Conservation (phyloP, 2,329 filamentous ascomycete species). For the Mariannaea elegans region DNA sequence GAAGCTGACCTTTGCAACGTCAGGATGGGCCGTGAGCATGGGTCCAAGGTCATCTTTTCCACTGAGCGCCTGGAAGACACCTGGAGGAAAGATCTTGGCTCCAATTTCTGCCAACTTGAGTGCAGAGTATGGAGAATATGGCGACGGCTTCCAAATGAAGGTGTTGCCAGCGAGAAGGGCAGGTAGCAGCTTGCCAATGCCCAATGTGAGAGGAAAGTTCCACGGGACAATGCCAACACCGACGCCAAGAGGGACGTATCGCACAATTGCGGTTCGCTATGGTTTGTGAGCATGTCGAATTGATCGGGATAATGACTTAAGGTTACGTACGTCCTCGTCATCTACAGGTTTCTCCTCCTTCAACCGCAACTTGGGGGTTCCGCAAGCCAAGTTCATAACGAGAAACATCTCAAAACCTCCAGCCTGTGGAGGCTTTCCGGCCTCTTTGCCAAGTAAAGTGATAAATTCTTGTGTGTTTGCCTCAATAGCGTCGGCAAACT, state of each 20-base stretch:
- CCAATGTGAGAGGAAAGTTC: constrained; percentile 34
- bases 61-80: constrained; percentile 68
- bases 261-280: constrained; percentile 23
- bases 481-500: constrained; percentile 41
- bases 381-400: constrained; percentile 10
- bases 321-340: constrained; percentile 18
- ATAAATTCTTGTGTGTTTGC: constrained; percentile 33
- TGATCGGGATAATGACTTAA: not conserved
- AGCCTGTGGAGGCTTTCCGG: constrained; percentile 36
- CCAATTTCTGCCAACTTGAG: constrained; percentile 69
- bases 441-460: constrained; percentile 34
- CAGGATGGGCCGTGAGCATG: constrained; percentile 65
- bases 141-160: constrained; percentile 66
- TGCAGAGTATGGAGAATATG: constrained; percentile 64
- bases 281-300: not conserved
- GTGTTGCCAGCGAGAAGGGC: constrained; percentile 65
- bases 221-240: constrained; percentile 34
- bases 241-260: constrained; percentile 29
- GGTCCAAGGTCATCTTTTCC: constrained; percentile 69
- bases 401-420: constrained; percentile 25
- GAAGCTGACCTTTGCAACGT: constrained; percentile 69
- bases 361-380: constrained; percentile 23
- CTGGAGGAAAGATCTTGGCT: constrained; percentile 65
- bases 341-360: constrained; percentile 32
- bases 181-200: constrained; percentile 59